Evolutionary conservation across 139 green algal genomes (phyloP).

Genomic region (Chlorella sp.): DNA sequence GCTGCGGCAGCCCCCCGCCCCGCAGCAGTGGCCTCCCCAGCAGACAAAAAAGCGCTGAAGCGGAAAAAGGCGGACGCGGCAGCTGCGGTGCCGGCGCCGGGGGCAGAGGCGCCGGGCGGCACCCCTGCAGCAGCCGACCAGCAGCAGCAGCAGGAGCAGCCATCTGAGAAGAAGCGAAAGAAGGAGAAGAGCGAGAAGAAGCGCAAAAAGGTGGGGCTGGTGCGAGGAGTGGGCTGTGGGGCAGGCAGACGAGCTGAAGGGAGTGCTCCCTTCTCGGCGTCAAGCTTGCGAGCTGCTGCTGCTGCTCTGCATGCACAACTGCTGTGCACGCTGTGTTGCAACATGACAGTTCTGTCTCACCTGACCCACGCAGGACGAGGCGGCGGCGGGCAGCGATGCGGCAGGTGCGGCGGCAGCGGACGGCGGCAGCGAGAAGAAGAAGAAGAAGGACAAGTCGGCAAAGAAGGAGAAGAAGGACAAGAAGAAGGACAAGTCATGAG

Average conservation of each 20-base stretch:
- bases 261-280: no score
- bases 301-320: no score
- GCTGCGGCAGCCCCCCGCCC: not conserved
- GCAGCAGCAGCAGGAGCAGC: slow-evolving; percentile 12
- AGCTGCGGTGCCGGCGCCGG: not conserved
- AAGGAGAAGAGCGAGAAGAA: not conserved
- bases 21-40: not conserved
- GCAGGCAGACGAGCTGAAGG: no score
- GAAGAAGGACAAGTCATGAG: slow-evolving; percentile 19
- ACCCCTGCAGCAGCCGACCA: not conserved
- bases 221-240: not conserved
- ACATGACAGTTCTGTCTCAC: no score
- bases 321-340: no score
- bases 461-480: slow-evolving; percentile 2
- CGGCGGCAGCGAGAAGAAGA: not conserved
- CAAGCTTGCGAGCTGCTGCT: not conserved
- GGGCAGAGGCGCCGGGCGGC: not conserved
- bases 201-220: not conserved
- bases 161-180: not conserved
- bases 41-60: not conserved
- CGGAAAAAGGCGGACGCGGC: not conserved
- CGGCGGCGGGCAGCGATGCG: not conserved
- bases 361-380: not conserved
- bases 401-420: not conserved
- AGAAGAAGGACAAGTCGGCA: not conserved